Percentiles rank a stretch among this genome's conserved stretches.
Conservation (phyloP, 176 grass and related monocot species). For the Juncus effusus region DNA sequence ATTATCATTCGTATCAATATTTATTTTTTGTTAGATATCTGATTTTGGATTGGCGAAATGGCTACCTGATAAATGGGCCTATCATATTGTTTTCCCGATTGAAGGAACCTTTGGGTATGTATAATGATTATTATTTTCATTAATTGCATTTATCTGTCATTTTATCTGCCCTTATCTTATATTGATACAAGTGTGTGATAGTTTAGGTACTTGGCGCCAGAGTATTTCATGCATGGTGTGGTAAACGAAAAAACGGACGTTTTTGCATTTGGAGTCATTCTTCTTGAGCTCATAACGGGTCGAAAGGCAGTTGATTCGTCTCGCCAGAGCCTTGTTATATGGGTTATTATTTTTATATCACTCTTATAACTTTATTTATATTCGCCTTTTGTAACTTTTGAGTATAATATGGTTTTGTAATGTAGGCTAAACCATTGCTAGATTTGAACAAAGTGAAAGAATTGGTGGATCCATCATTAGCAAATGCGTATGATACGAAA, state of each 20-base stretch:
- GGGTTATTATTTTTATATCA: constrained; percentile 38
- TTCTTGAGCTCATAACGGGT: constrained; percentile 92
- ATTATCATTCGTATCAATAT: not conserved
- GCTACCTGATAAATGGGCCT: constrained; percentile 84
- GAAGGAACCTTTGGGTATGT: constrained; percentile 94
- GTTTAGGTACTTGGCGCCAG: constrained; percentile 83
- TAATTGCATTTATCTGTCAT: not conserved
- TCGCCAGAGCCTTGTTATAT: constrained; percentile 90
- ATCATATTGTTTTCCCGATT: constrained; percentile 89
- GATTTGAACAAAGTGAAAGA: constrained; percentile 73
- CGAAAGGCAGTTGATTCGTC: constrained; percentile 78
- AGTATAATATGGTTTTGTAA: not conserved
- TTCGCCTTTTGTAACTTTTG: not conserved
- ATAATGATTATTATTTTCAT: not conserved
- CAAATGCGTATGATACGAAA: constrained; percentile 49
- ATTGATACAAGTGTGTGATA: constrained; percentile 26
- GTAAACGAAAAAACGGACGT: constrained; percentile 96
- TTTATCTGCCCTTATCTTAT: not conserved
- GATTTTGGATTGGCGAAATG: constrained; percentile 99
- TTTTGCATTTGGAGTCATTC: constrained; percentile 86
- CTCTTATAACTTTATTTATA: constrained; percentile 1
- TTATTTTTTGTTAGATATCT: constrained; percentile 58
- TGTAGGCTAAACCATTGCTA: constrained; percentile 83
- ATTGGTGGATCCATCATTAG: constrained; percentile 68
- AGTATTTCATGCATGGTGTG: constrained; percentile 99